A percentile compares a stretch with the other conserved stretches of the same genome.
Conservation (phyloP, 2,329 filamentous ascomycete genomes). For the Nannizziopsis barbatae region DNA sequence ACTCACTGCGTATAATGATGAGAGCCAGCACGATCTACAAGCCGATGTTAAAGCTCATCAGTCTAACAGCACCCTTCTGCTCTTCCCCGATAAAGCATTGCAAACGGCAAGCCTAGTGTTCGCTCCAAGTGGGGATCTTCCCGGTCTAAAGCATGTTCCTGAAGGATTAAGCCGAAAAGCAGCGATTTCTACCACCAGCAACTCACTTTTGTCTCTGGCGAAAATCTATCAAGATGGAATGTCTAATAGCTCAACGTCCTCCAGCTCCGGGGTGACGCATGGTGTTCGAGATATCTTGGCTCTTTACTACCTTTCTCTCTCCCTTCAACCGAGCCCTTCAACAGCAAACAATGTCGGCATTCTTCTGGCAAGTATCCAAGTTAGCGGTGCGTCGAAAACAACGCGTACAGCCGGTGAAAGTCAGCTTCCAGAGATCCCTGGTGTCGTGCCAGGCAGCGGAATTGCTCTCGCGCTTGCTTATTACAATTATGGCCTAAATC, state of each 20-base stretch:
- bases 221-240: constrained; percentile 98
- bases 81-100: constrained; percentile 73
- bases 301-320: constrained; percentile 88
- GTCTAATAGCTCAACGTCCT: constrained; percentile 55
- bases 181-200: constrained; percentile 86
- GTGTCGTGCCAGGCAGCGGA: constrained; percentile 74
- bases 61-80: constrained; percentile 53
- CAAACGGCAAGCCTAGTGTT: constrained; percentile 78
- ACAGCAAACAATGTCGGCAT: constrained; percentile 98
- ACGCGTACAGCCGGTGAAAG: constrained; percentile 27
- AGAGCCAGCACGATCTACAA: constrained; percentile 28
- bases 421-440: constrained; percentile 51
- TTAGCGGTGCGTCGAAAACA: constrained; percentile 41
- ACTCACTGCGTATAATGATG: constrained; percentile 54
- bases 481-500: constrained; percentile 82
- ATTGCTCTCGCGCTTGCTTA: constrained; percentile 80
- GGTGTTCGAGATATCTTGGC: constrained; percentile 87
- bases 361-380: constrained; percentile 85
- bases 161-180: constrained; percentile 63
- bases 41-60: constrained; percentile 26
- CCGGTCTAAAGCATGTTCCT: constrained; percentile 62
- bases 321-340: constrained; percentile 87
- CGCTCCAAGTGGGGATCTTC: constrained; percentile 59
- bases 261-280: constrained; percentile 50
- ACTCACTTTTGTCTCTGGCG: constrained; percentile 82